Percentiles rank a stretch among this genome's conserved stretches.
Evolutionary conservation across 495 filamentous ascomycete species (phyloP).

Genomic region (Penicillium herquei): DNA sequence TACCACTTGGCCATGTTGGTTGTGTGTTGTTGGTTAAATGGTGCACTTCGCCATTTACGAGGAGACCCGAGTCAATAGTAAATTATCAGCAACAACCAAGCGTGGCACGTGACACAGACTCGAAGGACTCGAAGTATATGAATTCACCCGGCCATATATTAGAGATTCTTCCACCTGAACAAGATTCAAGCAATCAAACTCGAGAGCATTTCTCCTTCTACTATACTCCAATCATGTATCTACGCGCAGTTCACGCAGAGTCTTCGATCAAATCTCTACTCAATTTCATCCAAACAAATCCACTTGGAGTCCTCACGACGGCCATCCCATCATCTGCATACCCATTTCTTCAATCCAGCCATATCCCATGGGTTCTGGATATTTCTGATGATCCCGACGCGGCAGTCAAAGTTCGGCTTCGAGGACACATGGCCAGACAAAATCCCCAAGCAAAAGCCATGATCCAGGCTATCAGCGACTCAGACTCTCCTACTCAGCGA

Average conservation of each 20-base stretch:
- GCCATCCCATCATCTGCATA: constrained; percentile 38
- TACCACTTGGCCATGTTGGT: too few relatives aligned
- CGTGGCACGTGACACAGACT: too few relatives aligned
- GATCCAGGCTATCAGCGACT: constrained; percentile 38
- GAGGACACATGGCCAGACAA: constrained; percentile 49
- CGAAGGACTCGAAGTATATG: too few relatives aligned
- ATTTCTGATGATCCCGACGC: background rate
- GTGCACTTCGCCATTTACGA: too few relatives aligned
- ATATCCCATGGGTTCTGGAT: constrained; percentile 52
- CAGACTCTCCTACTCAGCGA: background rate
- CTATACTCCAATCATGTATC: constrained; percentile 36
- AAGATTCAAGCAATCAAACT: background rate
- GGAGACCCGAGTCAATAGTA: too few relatives aligned
- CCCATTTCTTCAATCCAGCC: constrained; percentile 46
- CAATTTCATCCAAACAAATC: constrained; percentile 45
- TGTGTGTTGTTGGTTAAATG: too few relatives aligned
- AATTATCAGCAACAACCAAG: too few relatives aligned
- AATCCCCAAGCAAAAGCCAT: constrained; percentile 56
- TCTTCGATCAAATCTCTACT: constrained; percentile 35
- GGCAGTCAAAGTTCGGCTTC: background rate
- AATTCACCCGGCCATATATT: too few relatives aligned
- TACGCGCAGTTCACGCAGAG: constrained; percentile 46
- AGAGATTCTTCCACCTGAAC: background rate
- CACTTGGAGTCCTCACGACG: constrained; percentile 51
- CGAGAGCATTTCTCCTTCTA: background rate